These are phyloP conservation scores for Rhinocladiella similis DNA, from an alignment of 2,329 filamentous ascomycete genomes.

Conservation along the genomic window DNA sequence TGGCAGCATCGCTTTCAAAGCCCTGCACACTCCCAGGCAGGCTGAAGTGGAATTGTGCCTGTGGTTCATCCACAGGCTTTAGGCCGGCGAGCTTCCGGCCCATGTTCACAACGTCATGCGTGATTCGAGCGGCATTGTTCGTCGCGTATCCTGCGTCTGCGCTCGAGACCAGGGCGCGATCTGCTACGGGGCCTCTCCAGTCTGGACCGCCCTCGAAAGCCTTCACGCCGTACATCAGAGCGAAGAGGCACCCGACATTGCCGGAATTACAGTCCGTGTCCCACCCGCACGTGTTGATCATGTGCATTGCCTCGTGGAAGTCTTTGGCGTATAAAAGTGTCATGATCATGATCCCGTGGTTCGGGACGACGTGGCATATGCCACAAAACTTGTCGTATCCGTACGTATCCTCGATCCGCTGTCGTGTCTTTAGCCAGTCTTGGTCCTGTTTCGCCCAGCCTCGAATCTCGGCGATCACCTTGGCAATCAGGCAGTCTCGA, in stretches of 20 bases:
- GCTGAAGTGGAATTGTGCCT: constrained; percentile 7
- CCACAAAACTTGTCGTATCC: constrained; percentile 7
- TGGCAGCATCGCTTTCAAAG: background rate
- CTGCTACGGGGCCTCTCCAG: constrained; percentile 5
- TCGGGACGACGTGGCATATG: constrained; percentile 9
- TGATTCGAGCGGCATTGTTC: constrained; percentile 7
- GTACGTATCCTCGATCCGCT: constrained; percentile 4
- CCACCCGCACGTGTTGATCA: constrained; percentile 9
- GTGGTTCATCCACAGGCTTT: background rate
- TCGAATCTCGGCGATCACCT: constrained; percentile 1
- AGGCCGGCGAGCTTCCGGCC: background rate
- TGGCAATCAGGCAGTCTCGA: background rate
- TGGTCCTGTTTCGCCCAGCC: background rate
- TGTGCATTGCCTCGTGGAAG: constrained; percentile 5
- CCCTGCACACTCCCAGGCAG: constrained; percentile 6
- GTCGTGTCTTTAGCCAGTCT: constrained; percentile 8
- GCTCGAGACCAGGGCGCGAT: constrained; percentile 5
- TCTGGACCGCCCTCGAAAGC: constrained; percentile 1
- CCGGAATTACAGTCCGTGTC: constrained; percentile 10
- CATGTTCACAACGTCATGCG: constrained; percentile 1
- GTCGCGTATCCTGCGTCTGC: constrained; percentile 3
- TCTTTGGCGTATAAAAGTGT: constrained; percentile 3
- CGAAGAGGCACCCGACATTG: constrained; percentile 5
- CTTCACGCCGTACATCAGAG: constrained; percentile 1
- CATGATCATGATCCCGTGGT: constrained; percentile 9